Conservation (phyloP, 306 rosid species). For the Quercus rubra region DNA sequence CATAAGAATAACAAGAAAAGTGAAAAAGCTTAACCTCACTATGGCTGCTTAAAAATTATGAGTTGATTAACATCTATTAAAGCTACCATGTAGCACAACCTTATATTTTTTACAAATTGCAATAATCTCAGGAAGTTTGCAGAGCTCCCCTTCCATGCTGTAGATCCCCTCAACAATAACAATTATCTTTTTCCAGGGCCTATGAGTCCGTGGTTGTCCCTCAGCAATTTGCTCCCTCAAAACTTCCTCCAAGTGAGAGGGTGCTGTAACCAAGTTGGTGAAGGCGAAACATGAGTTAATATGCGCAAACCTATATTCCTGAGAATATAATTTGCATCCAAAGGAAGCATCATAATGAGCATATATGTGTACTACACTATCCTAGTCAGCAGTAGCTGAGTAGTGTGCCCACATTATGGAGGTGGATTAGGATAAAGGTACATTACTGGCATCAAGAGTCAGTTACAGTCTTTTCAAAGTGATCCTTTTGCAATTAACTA, state of each 20-base stretch:
- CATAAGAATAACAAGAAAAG: neutral
- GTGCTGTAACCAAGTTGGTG: constrained; percentile 43
- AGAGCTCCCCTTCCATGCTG: constrained; percentile 96
- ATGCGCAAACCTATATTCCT: neutral
- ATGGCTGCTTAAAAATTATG: no score
- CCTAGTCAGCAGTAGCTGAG: no score
- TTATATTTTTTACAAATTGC: constrained; percentile 79
- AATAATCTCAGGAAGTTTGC: constrained; percentile 88
- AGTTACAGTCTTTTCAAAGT: no score
- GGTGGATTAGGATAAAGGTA: no score
- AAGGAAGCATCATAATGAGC: no score
- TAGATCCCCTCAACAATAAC: constrained; percentile 93
- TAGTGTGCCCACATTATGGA: no score
- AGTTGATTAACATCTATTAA: neutral
- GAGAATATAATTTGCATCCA: no score
- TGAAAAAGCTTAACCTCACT: no score
- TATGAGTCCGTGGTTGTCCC: constrained; percentile 85
- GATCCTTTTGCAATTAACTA: no score
- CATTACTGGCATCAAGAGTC: no score
- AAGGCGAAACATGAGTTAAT: neutral
- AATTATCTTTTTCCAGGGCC: constrained; percentile 91
- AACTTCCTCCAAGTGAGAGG: constrained; percentile 77
- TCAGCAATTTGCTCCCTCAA: constrained; percentile 89
- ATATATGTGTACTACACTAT: neutral
- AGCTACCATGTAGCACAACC: constrained; percentile 31